Percentiles rank a stretch among this genome's conserved stretches.
Evolutionary conservation across 208 protist species (phyloP).

Genomic region (Endotrypanum monterogeii): DNA sequence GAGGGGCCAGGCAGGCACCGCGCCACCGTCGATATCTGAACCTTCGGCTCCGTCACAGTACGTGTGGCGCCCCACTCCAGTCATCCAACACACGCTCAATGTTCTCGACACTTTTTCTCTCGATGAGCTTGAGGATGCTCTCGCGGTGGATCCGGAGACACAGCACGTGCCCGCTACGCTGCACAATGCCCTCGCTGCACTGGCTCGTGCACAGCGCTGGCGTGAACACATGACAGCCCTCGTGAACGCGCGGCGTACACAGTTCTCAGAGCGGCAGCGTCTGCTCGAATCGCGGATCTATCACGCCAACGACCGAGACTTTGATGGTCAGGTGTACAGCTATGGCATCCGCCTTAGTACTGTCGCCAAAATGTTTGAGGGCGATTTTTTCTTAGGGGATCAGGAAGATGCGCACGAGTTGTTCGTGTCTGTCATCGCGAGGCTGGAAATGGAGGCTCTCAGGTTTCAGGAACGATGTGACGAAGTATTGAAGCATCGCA

Average conservation of each 20-base stretch:
- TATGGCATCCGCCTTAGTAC: slow-evolving; percentile 24
- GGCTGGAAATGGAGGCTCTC: slow-evolving; percentile 71
- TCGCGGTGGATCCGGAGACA: slow-evolving; percentile 13
- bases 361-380: slow-evolving; percentile 39
- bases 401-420: slow-evolving; percentile 90
- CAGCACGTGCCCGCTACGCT: slow-evolving; percentile 18
- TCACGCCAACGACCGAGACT: slow-evolving; percentile 23
- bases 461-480: slow-evolving; percentile 33
- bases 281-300: slow-evolving; percentile 18
- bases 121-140: slow-evolving; percentile 20
- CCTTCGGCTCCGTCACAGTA: neutral
- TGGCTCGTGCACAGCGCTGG: slow-evolving; percentile 27
- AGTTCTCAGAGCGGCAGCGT: slow-evolving; percentile 11
- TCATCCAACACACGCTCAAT: slow-evolving; percentile 15
- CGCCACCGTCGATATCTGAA: neutral
- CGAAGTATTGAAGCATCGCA: slow-evolving; percentile 6
- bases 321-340: slow-evolving; percentile 27
- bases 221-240: slow-evolving; percentile 26
- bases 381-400: slow-evolving; percentile 67
- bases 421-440: slow-evolving; percentile 58
- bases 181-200: slow-evolving; percentile 26
- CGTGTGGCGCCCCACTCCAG: neutral
- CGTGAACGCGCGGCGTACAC: slow-evolving; percentile 9
- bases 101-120: slow-evolving; percentile 16
- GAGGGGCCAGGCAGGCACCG: slow-evolving; percentile 6